Evolutionary conservation across 208 protist genomes (phyloP).

Genomic region (Vickermania spadyakhi): DNA sequence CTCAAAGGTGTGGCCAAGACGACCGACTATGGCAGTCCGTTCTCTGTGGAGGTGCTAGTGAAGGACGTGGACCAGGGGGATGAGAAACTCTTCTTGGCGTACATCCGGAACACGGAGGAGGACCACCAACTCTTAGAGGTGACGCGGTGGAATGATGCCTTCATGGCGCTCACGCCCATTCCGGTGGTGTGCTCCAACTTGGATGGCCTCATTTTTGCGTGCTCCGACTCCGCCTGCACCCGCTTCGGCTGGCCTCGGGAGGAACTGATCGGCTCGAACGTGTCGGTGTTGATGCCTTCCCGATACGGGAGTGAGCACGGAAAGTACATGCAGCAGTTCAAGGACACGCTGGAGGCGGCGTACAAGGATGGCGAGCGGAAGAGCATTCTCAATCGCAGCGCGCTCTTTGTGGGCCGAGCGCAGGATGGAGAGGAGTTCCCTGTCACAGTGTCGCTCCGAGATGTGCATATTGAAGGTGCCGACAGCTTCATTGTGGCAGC

Average conservation of each 20-base stretch:
- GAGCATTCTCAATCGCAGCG: conserved; percentile 7
- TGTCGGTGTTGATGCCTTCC: conserved; percentile 17
- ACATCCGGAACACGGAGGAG: conserved; percentile 3
- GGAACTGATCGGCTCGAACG: conserved; percentile 18
- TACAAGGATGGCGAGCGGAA: conserved; percentile 1
- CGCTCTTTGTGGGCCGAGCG: conserved; percentile 1
- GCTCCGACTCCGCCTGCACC: conserved; percentile 12
- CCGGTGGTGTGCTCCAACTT: conserved; percentile 13
- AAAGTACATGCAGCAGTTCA: conserved; percentile 10
- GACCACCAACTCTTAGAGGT: conserved; percentile 7
- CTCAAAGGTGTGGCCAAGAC: conserved; percentile 5
- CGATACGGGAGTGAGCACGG: conserved; percentile 8
- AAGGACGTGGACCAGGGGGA: conserved; percentile 3
- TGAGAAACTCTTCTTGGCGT: conserved; percentile 6
- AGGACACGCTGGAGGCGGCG: conserved; percentile 3
- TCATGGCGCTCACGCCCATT: conserved; percentile 15
- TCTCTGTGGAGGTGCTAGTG: conserved; percentile 8
- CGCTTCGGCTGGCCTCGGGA: conserved; percentile 6
- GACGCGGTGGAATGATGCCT: conserved; percentile 11
- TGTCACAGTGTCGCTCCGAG: conserved; percentile 2
- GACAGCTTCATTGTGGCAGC: conserved; percentile 8
- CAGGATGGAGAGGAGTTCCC: conserved; percentile 11
- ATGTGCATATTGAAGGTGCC: conserved; percentile 11
- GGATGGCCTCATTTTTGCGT: conserved; percentile 10
- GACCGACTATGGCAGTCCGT: neutral